Conservation (phyloP, 371 early-diverging fungal species). For the Lichtheimia corymbifera region DNA sequence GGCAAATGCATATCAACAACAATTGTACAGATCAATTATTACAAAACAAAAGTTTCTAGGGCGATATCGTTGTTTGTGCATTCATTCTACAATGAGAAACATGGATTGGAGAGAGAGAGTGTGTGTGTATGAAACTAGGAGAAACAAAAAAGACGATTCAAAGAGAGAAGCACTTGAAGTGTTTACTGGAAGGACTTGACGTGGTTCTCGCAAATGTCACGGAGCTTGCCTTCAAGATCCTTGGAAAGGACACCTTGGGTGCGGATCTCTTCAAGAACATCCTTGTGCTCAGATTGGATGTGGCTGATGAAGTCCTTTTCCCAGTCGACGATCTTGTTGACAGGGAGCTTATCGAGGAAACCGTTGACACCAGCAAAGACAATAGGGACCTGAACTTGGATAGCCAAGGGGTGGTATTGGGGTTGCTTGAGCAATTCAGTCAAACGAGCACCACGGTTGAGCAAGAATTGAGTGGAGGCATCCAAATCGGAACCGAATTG, state of each 20-base stretch:
- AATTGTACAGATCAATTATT: too few species aligned
- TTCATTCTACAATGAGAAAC: too few species aligned
- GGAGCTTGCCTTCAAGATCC: conserved; percentile 84
- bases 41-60: too few species aligned
- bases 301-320: conserved; percentile 89
- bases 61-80: too few species aligned
- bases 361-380: conserved; percentile 97
- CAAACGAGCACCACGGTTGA: conserved; percentile 97
- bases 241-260: conserved; percentile 70
- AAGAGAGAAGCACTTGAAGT: too few species aligned
- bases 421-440: conserved; percentile 95
- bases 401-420: conserved; percentile 90
- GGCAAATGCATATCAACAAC: too few species aligned
- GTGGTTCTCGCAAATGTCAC: conserved; percentile 82
- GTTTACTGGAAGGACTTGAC: conserved; percentile 81
- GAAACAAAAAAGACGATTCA: too few species aligned
- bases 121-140: too few species aligned
- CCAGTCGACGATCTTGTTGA: conserved; percentile 86
- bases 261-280: conserved; percentile 87
- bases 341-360: conserved; percentile 94
- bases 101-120: too few species aligned
- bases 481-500: conserved; percentile 98
- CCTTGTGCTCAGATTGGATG: conserved; percentile 84
- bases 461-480: conserved; percentile 95
- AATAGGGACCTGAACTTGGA: conserved; percentile 92